These are phyloP conservation scores for Picea abies DNA, from an alignment of 83 land plant species.

Conservation along the genomic window DNA sequence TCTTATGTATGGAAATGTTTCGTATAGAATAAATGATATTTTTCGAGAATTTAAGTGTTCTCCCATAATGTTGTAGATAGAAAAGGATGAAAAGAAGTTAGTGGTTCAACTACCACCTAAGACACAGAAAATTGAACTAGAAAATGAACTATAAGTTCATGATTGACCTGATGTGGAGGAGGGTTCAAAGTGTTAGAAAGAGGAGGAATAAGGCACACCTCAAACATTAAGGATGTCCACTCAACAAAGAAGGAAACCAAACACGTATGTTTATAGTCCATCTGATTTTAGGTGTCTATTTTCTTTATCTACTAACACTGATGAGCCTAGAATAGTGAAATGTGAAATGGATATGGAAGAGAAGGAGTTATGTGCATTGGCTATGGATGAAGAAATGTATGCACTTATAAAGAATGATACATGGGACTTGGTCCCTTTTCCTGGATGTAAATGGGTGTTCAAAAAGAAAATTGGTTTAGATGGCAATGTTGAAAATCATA, in stretches of 20 bases:
- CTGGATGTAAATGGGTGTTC: too few relatives aligned
- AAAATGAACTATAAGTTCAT: not conserved
- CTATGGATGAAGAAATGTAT: too few relatives aligned
- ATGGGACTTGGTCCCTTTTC: too few relatives aligned
- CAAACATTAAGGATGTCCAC: not conserved
- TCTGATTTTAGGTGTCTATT: too few relatives aligned
- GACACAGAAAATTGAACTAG: not conserved
- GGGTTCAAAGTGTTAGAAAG: not conserved
- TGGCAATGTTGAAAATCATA: too few relatives aligned
- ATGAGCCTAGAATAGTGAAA: too few relatives aligned
- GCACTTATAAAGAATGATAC: too few relatives aligned
- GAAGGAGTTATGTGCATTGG: too few relatives aligned
- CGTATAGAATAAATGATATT: not conserved
- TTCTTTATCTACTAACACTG: too few relatives aligned
- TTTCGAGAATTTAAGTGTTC: not conserved
- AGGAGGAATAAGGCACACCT: not conserved
- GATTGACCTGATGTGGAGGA: not conserved
- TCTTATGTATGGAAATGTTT: not conserved
- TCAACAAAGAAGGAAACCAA: not conserved
- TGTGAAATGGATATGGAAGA: too few relatives aligned
- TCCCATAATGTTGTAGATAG: not conserved
- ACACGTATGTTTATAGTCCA: too few relatives aligned
- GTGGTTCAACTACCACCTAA: not conserved
- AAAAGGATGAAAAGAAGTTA: not conserved
- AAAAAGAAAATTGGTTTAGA: too few relatives aligned